These are phyloP conservation scores for Claviceps digitariae DNA, from an alignment of 2,329 filamentous ascomycete species.

Conservation along the genomic window DNA sequence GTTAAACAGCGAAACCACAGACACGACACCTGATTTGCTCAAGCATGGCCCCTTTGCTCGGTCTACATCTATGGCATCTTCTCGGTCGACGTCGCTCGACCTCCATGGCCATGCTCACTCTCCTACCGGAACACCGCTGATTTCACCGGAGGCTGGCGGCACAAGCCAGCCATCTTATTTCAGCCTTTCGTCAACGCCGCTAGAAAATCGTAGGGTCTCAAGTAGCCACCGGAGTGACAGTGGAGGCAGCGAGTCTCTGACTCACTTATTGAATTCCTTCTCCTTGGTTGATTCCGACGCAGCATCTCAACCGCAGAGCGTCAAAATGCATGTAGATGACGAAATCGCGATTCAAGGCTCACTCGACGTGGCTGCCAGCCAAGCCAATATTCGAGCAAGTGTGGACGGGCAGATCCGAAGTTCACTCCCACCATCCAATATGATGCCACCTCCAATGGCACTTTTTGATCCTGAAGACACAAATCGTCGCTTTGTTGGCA, in stretches of 20 bases:
- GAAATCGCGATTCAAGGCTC: constrained; percentile 61
- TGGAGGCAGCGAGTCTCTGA: constrained; percentile 73
- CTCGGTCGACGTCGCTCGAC: constrained; percentile 86
- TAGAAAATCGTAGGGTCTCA: constrained; percentile 57
- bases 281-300: constrained; percentile 51
- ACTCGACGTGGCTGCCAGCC: constrained; percentile 52
- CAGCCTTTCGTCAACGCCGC: constrained; percentile 42
- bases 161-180: constrained; percentile 90
- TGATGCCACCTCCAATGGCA: constrained; percentile 86
- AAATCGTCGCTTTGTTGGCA: constrained; percentile 86
- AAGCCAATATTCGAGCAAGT: constrained; percentile 16
- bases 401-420: constrained; percentile 20
- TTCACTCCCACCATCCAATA: constrained; percentile 38
- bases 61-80: constrained; percentile 74
- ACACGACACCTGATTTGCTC: constrained; percentile 81
- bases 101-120: constrained; percentile 61
- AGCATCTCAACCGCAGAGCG: constrained; percentile 28
- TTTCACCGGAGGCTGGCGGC: constrained; percentile 56
- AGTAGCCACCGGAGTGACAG: constrained; percentile 76
- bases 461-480: constrained; percentile 92
- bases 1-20: constrained; percentile 59
- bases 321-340: constrained; percentile 55
- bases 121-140: constrained; percentile 70
- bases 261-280: constrained; percentile 69
- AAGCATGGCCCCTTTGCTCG: constrained; percentile 86